Percentiles rank a stretch among this genome's conserved stretches.
These are phyloP conservation scores for Trichoderma guizhouense DNA, from an alignment of 2,329 filamentous ascomycete genomes.

Conservation along the genomic window DNA sequence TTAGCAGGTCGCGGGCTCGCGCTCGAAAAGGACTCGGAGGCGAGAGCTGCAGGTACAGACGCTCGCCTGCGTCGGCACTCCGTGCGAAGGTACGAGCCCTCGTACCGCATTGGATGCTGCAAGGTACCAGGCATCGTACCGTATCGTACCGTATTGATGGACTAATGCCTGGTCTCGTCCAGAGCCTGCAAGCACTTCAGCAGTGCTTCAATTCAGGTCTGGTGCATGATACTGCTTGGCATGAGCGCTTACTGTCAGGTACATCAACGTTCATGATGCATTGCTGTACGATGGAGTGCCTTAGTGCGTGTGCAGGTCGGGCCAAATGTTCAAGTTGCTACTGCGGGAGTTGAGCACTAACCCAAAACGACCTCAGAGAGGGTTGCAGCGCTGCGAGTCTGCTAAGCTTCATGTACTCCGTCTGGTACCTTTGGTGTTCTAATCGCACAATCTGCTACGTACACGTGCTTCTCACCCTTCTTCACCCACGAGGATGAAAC, in stretches of 20 bases:
- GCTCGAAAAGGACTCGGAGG: neutral
- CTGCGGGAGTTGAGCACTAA: neutral
- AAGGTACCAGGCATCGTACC: neutral
- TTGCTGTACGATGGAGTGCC: neutral
- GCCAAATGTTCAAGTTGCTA: neutral
- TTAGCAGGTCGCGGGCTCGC: neutral
- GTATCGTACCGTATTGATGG: neutral
- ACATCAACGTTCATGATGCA: too few species aligned
- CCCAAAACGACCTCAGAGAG: neutral
- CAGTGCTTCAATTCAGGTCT: neutral
- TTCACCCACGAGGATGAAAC: neutral
- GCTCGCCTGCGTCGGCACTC: neutral
- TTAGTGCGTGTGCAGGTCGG: neutral
- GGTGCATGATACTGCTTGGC: neutral
- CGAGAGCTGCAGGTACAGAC: neutral
- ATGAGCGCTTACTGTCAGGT: neutral
- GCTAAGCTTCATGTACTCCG: neutral
- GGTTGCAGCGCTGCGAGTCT: neutral
- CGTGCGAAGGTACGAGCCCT: neutral
- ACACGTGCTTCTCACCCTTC: neutral
- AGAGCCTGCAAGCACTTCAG: neutral
- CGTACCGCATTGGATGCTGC: neutral
- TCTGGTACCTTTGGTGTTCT: neutral
- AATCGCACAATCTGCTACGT: neutral
- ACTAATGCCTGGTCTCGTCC: too few species aligned